Conservation (phyloP, 768 basidiomycete species). For the Leccinum boreale region DNA sequence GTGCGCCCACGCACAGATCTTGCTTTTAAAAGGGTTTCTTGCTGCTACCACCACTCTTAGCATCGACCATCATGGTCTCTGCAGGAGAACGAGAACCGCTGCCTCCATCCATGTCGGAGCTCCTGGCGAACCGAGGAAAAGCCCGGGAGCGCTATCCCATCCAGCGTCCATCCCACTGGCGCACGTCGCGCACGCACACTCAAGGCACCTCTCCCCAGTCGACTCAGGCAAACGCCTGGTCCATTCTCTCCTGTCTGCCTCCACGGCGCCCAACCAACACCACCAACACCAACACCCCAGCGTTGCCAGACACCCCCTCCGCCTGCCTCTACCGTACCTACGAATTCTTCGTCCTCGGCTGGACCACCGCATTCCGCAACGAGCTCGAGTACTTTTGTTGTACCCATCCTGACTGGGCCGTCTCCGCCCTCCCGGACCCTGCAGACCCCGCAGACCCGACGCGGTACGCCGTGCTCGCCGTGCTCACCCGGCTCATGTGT, state of each 20-base stretch:
- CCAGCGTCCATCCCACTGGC: slow-evolving; percentile 2
- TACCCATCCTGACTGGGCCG: slow-evolving; percentile 3
- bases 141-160: slow-evolving; percentile 2
- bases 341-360: slow-evolving; percentile 8
- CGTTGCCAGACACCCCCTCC: not conserved
- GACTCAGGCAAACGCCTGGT: not conserved
- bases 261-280: not conserved
- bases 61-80: not conserved
- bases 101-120: slow-evolving; percentile 1
- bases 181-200: slow-evolving; percentile 1
- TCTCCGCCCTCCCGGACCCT: slow-evolving; percentile 2
- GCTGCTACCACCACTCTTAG: no score
- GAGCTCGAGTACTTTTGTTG: slow-evolving; percentile 13
- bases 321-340: slow-evolving; percentile 10
- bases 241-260: slow-evolving; percentile 2
- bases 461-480: slow-evolving; percentile 4
- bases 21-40: no score
- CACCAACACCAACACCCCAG: not conserved
- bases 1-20: no score
- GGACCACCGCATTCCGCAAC: slow-evolving; percentile 12
- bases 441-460: not conserved
- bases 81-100: slow-evolving; percentile 1
- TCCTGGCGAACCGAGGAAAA: not conserved
- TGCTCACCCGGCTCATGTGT: slow-evolving; percentile 10
- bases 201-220: no score